Conservation (phyloP, 164 flowering plant species). For the Liriodendron chinense region DNA sequence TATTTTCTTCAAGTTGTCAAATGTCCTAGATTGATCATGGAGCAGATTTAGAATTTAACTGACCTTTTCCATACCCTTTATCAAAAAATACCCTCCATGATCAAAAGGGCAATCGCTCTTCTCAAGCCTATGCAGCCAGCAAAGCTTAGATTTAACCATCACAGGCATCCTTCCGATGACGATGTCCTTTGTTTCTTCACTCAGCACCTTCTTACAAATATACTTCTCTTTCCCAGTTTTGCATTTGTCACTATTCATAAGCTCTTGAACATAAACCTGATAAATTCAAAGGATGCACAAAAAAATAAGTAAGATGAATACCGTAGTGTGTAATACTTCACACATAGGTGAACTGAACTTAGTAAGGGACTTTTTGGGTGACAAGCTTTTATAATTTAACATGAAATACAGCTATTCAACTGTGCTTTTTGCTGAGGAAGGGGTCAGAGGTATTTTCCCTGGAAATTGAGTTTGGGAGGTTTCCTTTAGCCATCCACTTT, state of each 20-base stretch:
- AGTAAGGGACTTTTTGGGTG: not conserved
- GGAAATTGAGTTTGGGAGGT: not conserved
- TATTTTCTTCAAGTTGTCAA: not conserved
- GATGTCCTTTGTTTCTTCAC: constrained; percentile 40
- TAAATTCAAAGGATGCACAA: constrained; percentile 1
- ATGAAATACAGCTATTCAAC: not conserved
- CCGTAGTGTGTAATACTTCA: not conserved
- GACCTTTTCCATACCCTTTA: constrained; percentile 96
- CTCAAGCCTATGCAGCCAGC: constrained; percentile 62
- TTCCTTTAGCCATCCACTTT: not conserved
- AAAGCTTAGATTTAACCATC: constrained; percentile 82
- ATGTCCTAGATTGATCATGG: not conserved
- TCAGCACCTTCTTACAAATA: constrained; percentile 35
- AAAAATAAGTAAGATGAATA: not conserved
- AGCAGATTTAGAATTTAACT: constrained; percentile 5
- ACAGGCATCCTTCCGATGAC: constrained; percentile 83
- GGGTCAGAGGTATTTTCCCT: not conserved
- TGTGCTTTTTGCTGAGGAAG: not conserved
- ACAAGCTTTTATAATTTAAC: not conserved
- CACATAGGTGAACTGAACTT: not conserved
- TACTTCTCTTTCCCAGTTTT: constrained; percentile 70
- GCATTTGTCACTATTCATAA: constrained; percentile 68
- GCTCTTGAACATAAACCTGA: constrained; percentile 61
- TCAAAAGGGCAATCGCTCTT: constrained; percentile 84
- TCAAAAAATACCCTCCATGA: constrained; percentile 83